These are phyloP conservation scores for Hanseniaspora mollemarum DNA, from an alignment of 805 yeast genomes.

Conservation along the genomic window DNA sequence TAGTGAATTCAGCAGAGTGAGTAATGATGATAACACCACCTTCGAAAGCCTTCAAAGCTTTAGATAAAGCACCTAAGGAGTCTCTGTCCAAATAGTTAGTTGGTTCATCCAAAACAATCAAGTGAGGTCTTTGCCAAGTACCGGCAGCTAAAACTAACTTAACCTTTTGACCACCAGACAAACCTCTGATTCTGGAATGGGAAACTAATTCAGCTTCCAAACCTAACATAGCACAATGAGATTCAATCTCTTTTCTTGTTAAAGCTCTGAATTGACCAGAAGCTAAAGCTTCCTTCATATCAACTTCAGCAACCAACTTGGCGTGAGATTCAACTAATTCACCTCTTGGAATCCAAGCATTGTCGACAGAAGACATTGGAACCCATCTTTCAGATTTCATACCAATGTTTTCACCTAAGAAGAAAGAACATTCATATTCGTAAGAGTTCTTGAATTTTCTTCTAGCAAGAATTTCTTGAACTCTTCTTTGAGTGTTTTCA, in stretches of 20 bases:
- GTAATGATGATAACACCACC: constrained; percentile 99
- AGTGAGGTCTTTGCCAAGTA: constrained; percentile 99
- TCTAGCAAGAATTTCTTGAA: constrained; percentile 87
- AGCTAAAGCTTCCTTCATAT: constrained; percentile 99
- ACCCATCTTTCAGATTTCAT: constrained; percentile 99
- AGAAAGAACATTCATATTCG: constrained; percentile 98
- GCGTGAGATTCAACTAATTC: constrained; percentile 93
- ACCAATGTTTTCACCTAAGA: constrained; percentile 96
- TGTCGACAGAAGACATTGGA: constrained; percentile 98
- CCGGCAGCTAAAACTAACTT: constrained; percentile 99
- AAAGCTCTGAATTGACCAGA: constrained; percentile 99
- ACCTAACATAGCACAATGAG: constrained; percentile 97
- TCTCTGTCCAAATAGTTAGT: constrained; percentile 98
- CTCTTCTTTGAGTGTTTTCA: constrained; percentile 97
- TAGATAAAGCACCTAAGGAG: constrained; percentile 97
- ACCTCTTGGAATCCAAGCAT: constrained; percentile 99
- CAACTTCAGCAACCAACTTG: constrained; percentile 99
- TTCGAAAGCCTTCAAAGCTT: constrained; percentile 95
- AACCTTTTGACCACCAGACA: constrained; percentile 99
- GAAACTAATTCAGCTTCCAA: constrained; percentile 97
- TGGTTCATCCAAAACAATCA: constrained; percentile 99
- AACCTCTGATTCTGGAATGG: constrained; percentile 99
- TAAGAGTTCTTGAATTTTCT: constrained; percentile 99
- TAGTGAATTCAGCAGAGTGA: constrained; percentile 99
- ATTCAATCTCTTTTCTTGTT: constrained; percentile 99